Conservation (phyloP, 805 yeast species). For the Kazachstania taianensis region DNA sequence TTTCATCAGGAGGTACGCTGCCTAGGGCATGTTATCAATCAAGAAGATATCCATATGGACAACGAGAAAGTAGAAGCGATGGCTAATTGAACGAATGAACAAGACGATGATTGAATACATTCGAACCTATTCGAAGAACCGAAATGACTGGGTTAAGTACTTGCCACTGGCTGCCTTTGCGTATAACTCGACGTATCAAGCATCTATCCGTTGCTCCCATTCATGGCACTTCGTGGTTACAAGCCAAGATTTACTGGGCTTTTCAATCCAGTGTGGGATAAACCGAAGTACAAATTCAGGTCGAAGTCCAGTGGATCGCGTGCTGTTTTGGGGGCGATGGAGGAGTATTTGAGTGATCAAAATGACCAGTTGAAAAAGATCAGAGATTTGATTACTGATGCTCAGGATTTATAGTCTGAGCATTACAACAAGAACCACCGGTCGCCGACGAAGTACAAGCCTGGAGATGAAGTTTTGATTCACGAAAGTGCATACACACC, state of each 20-base stretch:
- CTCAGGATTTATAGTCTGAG: neutral
- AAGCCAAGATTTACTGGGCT: neutral
- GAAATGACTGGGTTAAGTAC: neutral
- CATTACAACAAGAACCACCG: neutral
- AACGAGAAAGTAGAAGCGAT: too few species aligned
- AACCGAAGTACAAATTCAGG: neutral
- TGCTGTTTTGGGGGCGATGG: too few species aligned
- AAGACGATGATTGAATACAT: neutral
- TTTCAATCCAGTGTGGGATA: neutral
- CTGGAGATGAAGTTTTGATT: neutral
- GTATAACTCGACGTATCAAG: neutral
- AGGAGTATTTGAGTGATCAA: too few species aligned
- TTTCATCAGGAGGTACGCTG: too few species aligned
- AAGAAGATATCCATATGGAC: too few species aligned
- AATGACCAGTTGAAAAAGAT: neutral
- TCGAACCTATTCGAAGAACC: neutral
- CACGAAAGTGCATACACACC: neutral
- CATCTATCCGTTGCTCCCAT: neutral
- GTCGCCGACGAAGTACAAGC: neutral
- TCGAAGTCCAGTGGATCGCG: too few species aligned
- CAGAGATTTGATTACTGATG: neutral
- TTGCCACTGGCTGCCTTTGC: neutral
- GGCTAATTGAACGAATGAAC: neutral
- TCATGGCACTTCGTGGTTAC: neutral
- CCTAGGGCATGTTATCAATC: too few species aligned